Conservation (phyloP, 2,329 filamentous ascomycete genomes). For the Pseudopyrenochaeta lycopersici region DNA sequence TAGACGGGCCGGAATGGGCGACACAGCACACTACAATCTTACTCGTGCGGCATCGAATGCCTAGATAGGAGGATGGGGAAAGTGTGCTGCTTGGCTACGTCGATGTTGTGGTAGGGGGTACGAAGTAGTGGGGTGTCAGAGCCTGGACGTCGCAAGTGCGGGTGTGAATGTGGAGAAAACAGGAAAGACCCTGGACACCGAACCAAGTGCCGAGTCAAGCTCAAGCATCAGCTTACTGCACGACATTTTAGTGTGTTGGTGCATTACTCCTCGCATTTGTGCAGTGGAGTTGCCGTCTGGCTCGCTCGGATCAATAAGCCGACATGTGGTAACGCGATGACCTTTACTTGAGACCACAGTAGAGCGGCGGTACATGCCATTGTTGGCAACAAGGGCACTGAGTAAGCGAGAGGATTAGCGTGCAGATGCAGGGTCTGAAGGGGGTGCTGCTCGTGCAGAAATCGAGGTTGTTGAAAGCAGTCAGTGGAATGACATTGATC, state of each 20-base stretch:
- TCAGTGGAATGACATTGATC: neutral
- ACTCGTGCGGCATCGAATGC: slow-evolving; percentile 8
- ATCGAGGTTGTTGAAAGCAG: neutral
- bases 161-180: slow-evolving; percentile 26
- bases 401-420: slow-evolving; percentile 2
- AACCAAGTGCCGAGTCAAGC: slow-evolving; percentile 13
- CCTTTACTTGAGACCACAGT: neutral
- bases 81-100: slow-evolving; percentile 6
- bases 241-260: slow-evolving; percentile 30
- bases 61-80: slow-evolving; percentile 6
- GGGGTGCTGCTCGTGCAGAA: neutral
- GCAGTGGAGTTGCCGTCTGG: slow-evolving; percentile 21
- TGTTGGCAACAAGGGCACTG: neutral
- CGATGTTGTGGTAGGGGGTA: neutral
- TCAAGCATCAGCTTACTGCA: slow-evolving; percentile 29
- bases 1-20: neutral
- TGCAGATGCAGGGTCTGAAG: slow-evolving; percentile 10
- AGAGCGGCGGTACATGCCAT: slow-evolving; percentile 6
- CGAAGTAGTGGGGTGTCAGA: slow-evolving; percentile 22
- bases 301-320: slow-evolving; percentile 26
- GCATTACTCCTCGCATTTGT: slow-evolving; percentile 17
- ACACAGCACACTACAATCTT: neutral
- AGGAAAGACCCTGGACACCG: slow-evolving; percentile 21
- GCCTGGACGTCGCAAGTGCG: slow-evolving; percentile 20
- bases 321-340: slow-evolving; percentile 17